Evolutionary conservation across 257 asterid species (phyloP), one percentile per base, ranked within the genome.

Genomic region (Nicotiana otophora): DNA sequence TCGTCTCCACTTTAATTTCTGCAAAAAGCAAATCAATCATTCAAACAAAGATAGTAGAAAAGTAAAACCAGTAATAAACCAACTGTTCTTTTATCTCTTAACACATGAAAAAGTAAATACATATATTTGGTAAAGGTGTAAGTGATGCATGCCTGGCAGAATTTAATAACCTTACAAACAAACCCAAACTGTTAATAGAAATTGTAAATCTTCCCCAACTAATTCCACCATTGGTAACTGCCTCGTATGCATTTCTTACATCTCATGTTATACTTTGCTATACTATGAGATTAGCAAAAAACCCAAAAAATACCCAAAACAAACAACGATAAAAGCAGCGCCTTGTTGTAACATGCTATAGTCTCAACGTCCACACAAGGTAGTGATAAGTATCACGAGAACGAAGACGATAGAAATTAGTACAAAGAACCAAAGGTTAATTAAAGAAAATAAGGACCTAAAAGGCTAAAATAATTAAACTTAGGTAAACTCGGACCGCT

Each of bases 211-310:
- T 58, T 11, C 5, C 34, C 74, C 78, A 31, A 48, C 33, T 72
- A 33, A 31, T 28, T 9, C 74, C 74, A 51, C 51, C 3, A 42
- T 42, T 42, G 7, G 23, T 68, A 85, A 82, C 89, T 83, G 67
- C 91, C 88, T 88, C 81, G 91, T 85, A 88, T 88, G 91, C 91
- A 85, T 88, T 84, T 85, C 91, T 88, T 88, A 88, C 91, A 88
- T 84, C 91, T 89, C 90, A 88, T 78, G 53, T 87, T 16, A 80
- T 51, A 48, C 76, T 80, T 36, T 84, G 61, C 58, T 77, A 70
- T 34, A n/a, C 65, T 57, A 20, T 68, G 12, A 20, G 10, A 81
- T 46, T 36, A 82, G 58, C 78, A 48, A 7, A 62, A 75, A 66
- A 58, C 14, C 54, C 51, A 4, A 42, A 31, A 42, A 36, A 30